phyloP scores from a whole-genome alignment of 106 monocot genomes.

The Apostasia ramifera region DNA sequence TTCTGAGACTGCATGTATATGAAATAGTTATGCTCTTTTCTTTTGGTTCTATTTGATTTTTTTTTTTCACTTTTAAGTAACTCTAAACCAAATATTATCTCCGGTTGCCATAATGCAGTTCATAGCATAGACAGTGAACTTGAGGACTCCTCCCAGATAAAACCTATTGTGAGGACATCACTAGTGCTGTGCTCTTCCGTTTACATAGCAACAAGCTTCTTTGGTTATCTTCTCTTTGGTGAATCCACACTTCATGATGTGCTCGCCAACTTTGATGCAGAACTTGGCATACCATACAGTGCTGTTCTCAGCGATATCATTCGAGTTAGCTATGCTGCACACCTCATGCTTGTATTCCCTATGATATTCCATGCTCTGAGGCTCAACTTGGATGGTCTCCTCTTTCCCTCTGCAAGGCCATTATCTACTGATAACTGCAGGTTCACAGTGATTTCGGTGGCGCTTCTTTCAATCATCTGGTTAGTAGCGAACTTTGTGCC shows the following conservation, averaged over 20 bases:
- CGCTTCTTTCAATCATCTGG: slow-evolving; percentile 47
- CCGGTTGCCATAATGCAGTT: slow-evolving; percentile 27
- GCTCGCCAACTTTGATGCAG: slow-evolving; percentile 72
- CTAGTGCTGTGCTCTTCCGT: slow-evolving; percentile 49
- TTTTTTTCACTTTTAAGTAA: too few relatives aligned
- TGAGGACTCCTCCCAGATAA: slow-evolving; percentile 47
- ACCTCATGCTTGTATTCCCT: slow-evolving; percentile 96
- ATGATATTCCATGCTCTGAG: slow-evolving; percentile 79
- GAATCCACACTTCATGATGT: slow-evolving; percentile 72
- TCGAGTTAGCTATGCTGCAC: slow-evolving; percentile 71
- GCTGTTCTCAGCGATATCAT: slow-evolving; percentile 59
- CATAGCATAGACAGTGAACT: slow-evolving; percentile 72
- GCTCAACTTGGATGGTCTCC: slow-evolving; percentile 79
- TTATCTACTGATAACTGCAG: slow-evolving; percentile 55
- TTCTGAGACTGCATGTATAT: too few relatives aligned
- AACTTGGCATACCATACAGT: slow-evolving; percentile 82
- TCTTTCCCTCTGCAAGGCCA: slow-evolving; percentile 50
- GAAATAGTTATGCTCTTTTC: too few relatives aligned
- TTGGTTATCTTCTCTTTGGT: slow-evolving; percentile 69
- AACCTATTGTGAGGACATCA: slow-evolving; percentile 47
- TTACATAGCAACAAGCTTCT: slow-evolving; percentile 63
- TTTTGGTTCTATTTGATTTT: too few relatives aligned
- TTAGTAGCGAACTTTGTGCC: slow-evolving; percentile 77
- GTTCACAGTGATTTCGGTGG: slow-evolving; percentile 38
- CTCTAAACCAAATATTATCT: not conserved